A percentile compares a stretch with the other conserved stretches of the same genome.
These are phyloP conservation scores for Oenanthe sinensis DNA, from an alignment of 129 eudicot species.

Conservation along the genomic window DNA sequence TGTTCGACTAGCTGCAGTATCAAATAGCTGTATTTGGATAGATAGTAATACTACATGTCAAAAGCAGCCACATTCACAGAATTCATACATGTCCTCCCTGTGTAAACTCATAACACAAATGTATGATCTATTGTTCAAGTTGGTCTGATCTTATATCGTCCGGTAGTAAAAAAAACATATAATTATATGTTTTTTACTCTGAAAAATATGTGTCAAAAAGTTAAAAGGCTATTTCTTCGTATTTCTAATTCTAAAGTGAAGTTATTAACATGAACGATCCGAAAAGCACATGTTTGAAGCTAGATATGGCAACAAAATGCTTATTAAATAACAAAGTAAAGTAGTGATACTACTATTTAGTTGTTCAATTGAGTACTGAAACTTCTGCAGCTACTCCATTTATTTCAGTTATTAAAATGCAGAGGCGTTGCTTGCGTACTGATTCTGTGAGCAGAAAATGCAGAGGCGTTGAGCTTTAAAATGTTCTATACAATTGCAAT, in stretches of 20 bases:
- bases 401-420: background rate
- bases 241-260: no score
- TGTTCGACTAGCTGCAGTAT: background rate
- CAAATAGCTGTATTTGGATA: background rate
- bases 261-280: no score
- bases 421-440: background rate
- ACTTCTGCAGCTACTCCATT: background rate
- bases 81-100: background rate
- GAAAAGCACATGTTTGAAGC: background rate
- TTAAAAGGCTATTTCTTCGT: no score
- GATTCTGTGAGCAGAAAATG: background rate
- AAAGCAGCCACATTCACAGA: background rate
- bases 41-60: background rate
- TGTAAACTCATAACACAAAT: background rate
- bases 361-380: background rate
- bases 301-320: background rate
- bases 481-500: background rate
- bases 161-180: no score
- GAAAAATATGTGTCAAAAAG: no score
- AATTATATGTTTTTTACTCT: no score
- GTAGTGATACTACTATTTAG: no score
- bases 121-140: no score
- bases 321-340: background rate
- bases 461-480: background rate
- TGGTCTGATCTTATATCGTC: no score